These are phyloP conservation scores for Byssoonygena ceratinophila DNA, from an alignment of 2,329 filamentous ascomycete genomes.

Conservation along the genomic window DNA sequence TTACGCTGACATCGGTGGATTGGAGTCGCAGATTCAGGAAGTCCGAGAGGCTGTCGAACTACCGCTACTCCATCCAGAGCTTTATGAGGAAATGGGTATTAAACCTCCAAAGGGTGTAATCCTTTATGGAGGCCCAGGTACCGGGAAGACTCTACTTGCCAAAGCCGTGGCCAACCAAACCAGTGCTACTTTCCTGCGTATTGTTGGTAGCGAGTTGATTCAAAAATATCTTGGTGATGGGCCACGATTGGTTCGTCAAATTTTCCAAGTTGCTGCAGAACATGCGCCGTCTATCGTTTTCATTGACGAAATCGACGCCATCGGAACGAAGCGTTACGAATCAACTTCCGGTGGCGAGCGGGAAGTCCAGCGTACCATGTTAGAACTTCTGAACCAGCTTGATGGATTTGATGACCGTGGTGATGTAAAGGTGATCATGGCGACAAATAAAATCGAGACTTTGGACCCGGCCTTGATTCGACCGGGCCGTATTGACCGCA, in stretches of 20 bases:
- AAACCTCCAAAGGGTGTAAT: slow-evolving; percentile 99
- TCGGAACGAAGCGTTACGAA: slow-evolving; percentile 97
- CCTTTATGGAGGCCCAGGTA: slow-evolving; percentile 91
- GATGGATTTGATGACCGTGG: slow-evolving; percentile 98
- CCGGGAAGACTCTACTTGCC: slow-evolving; percentile 88
- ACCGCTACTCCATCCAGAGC: slow-evolving; percentile 84
- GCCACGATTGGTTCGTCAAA: slow-evolving; percentile 83
- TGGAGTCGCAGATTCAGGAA: slow-evolving; percentile 93
- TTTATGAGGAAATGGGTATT: slow-evolving; percentile 99
- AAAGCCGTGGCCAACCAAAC: slow-evolving; percentile 98
- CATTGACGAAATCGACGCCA: slow-evolving; percentile 98
- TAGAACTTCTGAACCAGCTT: slow-evolving; percentile 94
- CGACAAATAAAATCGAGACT: slow-evolving; percentile 98
- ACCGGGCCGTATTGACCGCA: slow-evolving; percentile 94
- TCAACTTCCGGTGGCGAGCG: slow-evolving; percentile 93
- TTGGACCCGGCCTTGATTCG: slow-evolving; percentile 92
- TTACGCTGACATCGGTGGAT: slow-evolving; percentile 94
- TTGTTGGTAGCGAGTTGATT: slow-evolving; percentile 92
- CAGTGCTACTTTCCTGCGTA: slow-evolving; percentile 94
- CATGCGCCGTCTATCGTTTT: slow-evolving; percentile 96
- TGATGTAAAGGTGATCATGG: slow-evolving; percentile 99
- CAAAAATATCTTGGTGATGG: slow-evolving; percentile 98
- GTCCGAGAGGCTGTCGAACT: slow-evolving; percentile 94
- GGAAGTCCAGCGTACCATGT: slow-evolving; percentile 96
- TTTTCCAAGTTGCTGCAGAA: slow-evolving; percentile 82